Evolutionary conservation across 805 yeast genomes (phyloP), one percentile per base, ranked within the genome.

Genomic region (Candida tammaniensis): DNA sequence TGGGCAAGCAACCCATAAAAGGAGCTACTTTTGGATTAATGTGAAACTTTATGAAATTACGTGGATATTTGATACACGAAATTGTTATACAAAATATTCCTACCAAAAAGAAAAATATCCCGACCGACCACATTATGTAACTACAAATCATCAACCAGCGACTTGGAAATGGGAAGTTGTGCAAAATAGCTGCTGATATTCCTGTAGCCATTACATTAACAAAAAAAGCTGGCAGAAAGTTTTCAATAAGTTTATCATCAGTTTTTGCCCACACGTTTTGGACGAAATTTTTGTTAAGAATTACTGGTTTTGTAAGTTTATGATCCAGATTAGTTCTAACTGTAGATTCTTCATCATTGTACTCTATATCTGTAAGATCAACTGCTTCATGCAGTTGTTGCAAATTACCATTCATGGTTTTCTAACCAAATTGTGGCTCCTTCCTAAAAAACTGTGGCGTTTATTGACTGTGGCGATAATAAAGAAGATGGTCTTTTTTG

Each of bases 171-270:
- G 95, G 87, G 53, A 82, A 87, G 21, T 64, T 54, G 54, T 76
- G 72, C 23, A 88, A 63, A 4, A 86, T 61, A 24, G 74, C 54
- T 4, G 85, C 64, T 1, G 86, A 63, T 24, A 87, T 84, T 1
- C 96, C 95, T 3, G 82, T 73, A 2, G 95, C 96, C 96, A 88
- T 88, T n/a, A 80, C 74, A 31, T 78, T 67, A 17, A 83, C 81
- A 58, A 80, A 86, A 70, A 80, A 80, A 6, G 68, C 66, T 1
- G 86, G 84, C 3, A 18, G n/a, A 25, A 33, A 33, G 18, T 35
- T 29, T 21, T 35, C 20, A 12, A 31, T n/a, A 11, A 31, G 17
- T 8, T 24, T 25, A 6, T 17, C 9, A 25, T 24, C 24, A 14
- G 25, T 23, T 9, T 9, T 23, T 8, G 7, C 12, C 25, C 22